phyloP scores from a whole-genome alignment of 2,329 filamentous ascomycete genomes.

The Alternaria ethzedia region DNA sequence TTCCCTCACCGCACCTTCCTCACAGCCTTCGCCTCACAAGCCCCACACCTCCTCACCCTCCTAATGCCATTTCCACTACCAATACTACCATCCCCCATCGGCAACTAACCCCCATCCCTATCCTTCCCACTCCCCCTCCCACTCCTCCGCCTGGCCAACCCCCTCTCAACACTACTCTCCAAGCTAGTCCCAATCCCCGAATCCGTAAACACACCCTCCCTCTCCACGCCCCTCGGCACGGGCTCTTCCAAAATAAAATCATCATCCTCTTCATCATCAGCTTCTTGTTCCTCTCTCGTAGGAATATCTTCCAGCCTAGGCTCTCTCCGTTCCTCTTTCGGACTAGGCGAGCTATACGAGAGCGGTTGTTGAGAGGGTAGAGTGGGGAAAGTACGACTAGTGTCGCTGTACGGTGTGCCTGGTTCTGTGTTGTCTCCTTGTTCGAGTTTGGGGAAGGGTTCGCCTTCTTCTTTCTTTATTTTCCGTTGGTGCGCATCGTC shows the following conservation, averaged over 20 bases:
- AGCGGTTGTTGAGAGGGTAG: slow-evolving; percentile 53
- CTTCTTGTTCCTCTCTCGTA: slow-evolving; percentile 43
- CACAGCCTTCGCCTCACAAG: neutral
- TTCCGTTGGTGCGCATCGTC: neutral
- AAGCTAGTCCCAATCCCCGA: slow-evolving; percentile 58
- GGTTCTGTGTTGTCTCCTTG: slow-evolving; percentile 18
- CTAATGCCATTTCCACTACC: neutral
- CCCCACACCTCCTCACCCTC: neutral
- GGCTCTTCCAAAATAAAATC: slow-evolving; percentile 51
- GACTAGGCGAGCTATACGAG: slow-evolving; percentile 40
- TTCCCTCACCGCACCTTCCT: neutral
- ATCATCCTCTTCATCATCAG: slow-evolving; percentile 54
- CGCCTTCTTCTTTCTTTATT: neutral
- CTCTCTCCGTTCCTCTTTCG: slow-evolving; percentile 27
- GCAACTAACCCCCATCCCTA: neutral
- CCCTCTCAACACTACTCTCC: slow-evolving; percentile 40
- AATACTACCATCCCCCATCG: slow-evolving; percentile 3
- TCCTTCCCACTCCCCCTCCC: neutral
- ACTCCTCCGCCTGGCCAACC: slow-evolving; percentile 19
- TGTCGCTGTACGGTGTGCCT: slow-evolving; percentile 51
- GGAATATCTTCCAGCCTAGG: slow-evolving; percentile 30
- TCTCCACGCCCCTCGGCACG: slow-evolving; percentile 10
- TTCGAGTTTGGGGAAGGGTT: slow-evolving; percentile 15
- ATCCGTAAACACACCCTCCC: slow-evolving; percentile 38
- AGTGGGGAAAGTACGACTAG: slow-evolving; percentile 57